Conservation (phyloP, 768 basidiomycete genomes). For the Phlegmacium glaucopus region DNA sequence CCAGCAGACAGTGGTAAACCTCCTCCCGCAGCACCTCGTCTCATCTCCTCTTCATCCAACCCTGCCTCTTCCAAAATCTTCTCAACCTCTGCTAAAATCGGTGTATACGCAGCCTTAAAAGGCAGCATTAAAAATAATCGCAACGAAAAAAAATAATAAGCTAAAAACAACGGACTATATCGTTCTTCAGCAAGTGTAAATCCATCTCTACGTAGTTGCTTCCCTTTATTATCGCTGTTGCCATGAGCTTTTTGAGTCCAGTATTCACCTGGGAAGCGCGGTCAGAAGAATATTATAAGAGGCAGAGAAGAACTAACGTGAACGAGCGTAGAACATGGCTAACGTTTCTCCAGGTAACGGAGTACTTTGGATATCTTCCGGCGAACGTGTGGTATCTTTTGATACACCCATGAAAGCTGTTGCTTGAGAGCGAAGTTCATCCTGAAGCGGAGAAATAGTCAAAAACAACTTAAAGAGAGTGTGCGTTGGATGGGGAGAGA, state of each 20-base stretch:
- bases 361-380: constrained; percentile 70
- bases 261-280: constrained; percentile 52
- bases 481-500: background rate
- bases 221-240: constrained; percentile 65
- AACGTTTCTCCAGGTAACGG: constrained; percentile 84
- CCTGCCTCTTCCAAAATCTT: constrained; percentile 82
- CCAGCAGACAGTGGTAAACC: constrained; percentile 26
- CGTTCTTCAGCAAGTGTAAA: constrained; percentile 72
- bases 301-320: constrained; percentile 46
- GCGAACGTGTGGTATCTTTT: constrained; percentile 52
- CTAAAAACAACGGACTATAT: constrained; percentile 67
- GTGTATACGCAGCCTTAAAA: constrained; percentile 84
- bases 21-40: constrained; percentile 46
- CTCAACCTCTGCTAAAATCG: constrained; percentile 77
- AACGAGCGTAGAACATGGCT: constrained; percentile 78
- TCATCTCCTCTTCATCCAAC: constrained; percentile 80
- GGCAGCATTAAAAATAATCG: too few relatives aligned
- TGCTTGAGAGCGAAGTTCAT: constrained; percentile 31
- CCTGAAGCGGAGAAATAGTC: constrained; percentile 18
- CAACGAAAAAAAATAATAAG: too few relatives aligned
- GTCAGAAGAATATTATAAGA: background rate
- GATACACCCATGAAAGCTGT: constrained; percentile 57
- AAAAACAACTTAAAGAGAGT: background rate
- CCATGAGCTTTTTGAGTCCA: constrained; percentile 75
- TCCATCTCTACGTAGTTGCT: constrained; percentile 72